Evolutionary conservation across 1,139 yeast species (phyloP).

Genomic region (Yamadazyma spencermartinsiae): DNA sequence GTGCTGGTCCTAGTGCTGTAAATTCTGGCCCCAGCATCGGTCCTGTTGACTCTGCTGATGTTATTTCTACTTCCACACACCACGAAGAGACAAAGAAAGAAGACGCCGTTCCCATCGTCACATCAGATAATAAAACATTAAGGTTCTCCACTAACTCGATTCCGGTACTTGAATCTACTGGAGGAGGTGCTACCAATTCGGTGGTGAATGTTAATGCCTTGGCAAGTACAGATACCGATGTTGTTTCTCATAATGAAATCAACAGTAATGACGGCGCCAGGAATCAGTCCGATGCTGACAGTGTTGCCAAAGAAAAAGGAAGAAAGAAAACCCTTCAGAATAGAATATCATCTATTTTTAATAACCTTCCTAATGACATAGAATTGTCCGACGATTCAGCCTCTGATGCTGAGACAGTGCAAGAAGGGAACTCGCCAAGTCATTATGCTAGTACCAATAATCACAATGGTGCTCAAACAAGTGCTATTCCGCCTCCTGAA

Average conservation of each 20-base stretch:
- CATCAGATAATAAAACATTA: constrained; percentile 33
- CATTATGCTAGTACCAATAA: constrained; percentile 5
- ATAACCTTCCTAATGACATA: constrained; percentile 49
- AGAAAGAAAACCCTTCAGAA: constrained; percentile 21
- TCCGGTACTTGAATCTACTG: constrained; percentile 18
- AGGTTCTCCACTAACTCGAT: constrained; percentile 25
- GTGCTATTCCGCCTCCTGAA: constrained; percentile 19
- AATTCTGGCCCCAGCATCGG: constrained; percentile 4
- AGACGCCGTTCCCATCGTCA: constrained; percentile 25
- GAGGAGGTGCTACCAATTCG: constrained; percentile 31
- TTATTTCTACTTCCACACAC: neutral
- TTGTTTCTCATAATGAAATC: constrained; percentile 1
- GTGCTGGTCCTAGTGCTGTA: too few species aligned
- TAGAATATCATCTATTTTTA: constrained; percentile 42
- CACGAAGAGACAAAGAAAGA: neutral
- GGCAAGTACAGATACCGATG: constrained; percentile 23
- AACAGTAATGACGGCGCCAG: neutral
- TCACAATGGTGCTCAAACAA: neutral
- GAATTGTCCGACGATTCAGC: constrained; percentile 51
- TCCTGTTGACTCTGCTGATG: neutral
- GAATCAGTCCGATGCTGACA: too few species aligned
- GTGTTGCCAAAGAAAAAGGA: constrained; percentile 2
- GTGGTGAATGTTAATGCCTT: constrained; percentile 34
- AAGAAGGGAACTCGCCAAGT: constrained; percentile 16
- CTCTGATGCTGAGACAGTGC: constrained; percentile 41